Evolutionary conservation across 2,329 filamentous ascomycete genomes (phyloP).

Genomic region (Xylariaceae sp.): DNA sequence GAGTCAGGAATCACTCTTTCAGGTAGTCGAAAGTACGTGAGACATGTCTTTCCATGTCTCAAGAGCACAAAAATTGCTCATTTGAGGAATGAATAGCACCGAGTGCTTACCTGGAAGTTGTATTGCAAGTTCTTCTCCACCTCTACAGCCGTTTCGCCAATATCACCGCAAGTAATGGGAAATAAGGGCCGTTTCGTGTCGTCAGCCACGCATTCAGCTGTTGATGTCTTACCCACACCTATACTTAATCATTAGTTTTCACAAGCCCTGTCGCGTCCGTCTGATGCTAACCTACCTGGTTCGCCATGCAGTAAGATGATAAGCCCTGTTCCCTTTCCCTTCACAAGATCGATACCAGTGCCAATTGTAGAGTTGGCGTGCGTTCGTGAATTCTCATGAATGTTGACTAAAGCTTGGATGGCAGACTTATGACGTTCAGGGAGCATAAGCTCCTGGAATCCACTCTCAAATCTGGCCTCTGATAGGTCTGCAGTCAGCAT

Average conservation of each 20-base stretch:
- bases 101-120: too few relatives aligned
- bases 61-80: too few relatives aligned
- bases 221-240: constrained; percentile 15
- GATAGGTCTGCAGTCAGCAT: neutral
- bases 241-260: neutral
- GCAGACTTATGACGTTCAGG: constrained; percentile 8
- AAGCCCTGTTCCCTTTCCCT: constrained; percentile 11
- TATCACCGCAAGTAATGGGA: constrained; percentile 15
- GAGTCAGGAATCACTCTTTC: too few relatives aligned
- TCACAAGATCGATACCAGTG: constrained; percentile 10
- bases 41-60: too few relatives aligned
- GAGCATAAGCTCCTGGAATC: constrained; percentile 8
- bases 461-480: constrained; percentile 5
- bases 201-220: constrained; percentile 15
- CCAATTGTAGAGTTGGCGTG: neutral
- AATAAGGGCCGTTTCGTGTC: constrained; percentile 13
- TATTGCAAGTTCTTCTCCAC: constrained; percentile 8
- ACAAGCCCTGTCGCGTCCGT: too few relatives aligned
- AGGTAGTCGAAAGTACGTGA: too few relatives aligned
- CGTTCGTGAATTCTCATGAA: constrained; percentile 7
- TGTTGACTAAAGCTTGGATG: constrained; percentile 10
- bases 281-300: constrained; percentile 6
- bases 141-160: constrained; percentile 2
- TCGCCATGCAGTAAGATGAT: constrained; percentile 13
- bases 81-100: too few relatives aligned